Base-by-base conservation (phyloP, 441 rosid species). In the Adansonia gregorii region DNA sequence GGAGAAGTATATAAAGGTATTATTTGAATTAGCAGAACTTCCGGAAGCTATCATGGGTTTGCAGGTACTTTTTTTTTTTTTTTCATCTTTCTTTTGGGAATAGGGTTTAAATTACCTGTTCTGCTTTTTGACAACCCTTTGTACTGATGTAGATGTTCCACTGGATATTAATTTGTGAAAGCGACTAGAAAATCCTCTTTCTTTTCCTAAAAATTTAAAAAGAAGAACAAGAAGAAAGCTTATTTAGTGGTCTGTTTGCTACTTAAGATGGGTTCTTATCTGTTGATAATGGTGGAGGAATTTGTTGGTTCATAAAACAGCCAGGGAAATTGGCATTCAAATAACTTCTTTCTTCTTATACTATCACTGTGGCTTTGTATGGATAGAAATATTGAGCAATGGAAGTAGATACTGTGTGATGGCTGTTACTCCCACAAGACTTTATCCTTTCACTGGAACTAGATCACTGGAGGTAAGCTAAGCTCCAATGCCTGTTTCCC, bases 341-440 rank as follows among this genome's bases (percentile, higher is more conserved):
- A 60, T 27, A 48, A 52, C 14, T n/a, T 27, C 54, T 11, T 39
- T 24, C 19, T 59, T 46, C 63, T 74, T 70, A 51, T n/a, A 31
- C 27, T 70, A 15, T 3, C 60, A 45, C 52, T 77, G 22, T 15
- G 31, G 10, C 52, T 72, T 74, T 83, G 67, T 80, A 72, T 85
- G 94, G 99, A 94, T 94, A 97, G 99, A 97, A 88, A 91, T 94
- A 39, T 73, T 90, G 76, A 85, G 83, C 85, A 83, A 80, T 67
- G 98, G 95, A 78, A 92, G 93, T 75, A 91, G 98, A 85, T 94
- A 89, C 84, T 97, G 93, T 83, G 90, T 97, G 93, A 97, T 97
- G 99, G 99, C 97, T 82, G 98, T 97, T 73, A 93, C 98, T 83
- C 99, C 98, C 59, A 97, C 99, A 46, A 88, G 98, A 41, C 95